phyloP scores from a whole-genome alignment of 1,139 yeast genomes.

The Zygotorulaspora mrakii region DNA sequence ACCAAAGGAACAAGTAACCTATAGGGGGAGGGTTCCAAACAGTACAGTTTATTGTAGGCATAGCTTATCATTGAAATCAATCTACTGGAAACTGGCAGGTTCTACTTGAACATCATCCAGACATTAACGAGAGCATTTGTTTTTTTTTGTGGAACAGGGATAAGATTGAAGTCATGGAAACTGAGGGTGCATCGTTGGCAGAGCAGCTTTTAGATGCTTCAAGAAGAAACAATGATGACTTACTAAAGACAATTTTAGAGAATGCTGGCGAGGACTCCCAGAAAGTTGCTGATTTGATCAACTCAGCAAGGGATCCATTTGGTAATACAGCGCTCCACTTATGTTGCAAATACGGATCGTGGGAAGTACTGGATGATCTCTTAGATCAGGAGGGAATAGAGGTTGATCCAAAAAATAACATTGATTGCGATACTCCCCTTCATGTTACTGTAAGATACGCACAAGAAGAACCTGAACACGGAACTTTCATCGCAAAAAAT shows the following conservation, averaged over 20 bases:
- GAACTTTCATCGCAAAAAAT: constrained; percentile 72
- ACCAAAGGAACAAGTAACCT: neutral
- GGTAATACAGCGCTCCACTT: constrained; percentile 83
- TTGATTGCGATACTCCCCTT: constrained; percentile 82
- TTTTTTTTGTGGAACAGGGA: neutral
- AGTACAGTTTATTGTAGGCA: neutral
- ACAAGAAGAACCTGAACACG: constrained; percentile 78
- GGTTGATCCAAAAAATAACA: constrained; percentile 69
- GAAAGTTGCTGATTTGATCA: constrained; percentile 58
- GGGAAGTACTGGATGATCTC: constrained; percentile 78
- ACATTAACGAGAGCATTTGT: neutral
- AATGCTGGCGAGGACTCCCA: constrained; percentile 45
- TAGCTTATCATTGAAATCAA: neutral
- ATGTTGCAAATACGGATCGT: constrained; percentile 76
- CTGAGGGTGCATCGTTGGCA: constrained; percentile 66
- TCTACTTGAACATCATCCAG: neutral
- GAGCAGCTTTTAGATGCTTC: constrained; percentile 87
- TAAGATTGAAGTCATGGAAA: constrained; percentile 9
- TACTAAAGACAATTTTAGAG: constrained; percentile 54
- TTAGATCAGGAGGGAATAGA: constrained; percentile 90
- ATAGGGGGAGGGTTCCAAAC: constrained; percentile 6
- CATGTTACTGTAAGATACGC: constrained; percentile 81
- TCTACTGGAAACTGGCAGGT: too few species aligned
- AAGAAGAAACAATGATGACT: constrained; percentile 81
- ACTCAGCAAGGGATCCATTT: constrained; percentile 67